Evolutionary conservation across 306 rosid species (phyloP), one percentile per base, ranked within the genome.

Genomic region (Quercus variabilis): DNA sequence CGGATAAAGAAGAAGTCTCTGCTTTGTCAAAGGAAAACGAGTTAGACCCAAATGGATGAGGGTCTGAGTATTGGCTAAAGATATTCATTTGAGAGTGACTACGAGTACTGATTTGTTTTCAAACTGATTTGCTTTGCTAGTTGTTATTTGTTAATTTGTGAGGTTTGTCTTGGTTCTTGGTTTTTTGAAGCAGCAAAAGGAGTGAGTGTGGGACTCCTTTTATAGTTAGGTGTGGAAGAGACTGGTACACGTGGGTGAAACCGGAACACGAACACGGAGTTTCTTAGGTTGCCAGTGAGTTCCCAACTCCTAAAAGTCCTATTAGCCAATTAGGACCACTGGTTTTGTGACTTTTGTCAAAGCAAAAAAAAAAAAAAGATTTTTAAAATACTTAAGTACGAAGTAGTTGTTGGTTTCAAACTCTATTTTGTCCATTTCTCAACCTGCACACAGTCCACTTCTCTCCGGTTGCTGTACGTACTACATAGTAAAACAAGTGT

Each of bases 71-170:
- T 20, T 43, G 81, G 6, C 18, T 1, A 43, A 81, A 76, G 5
- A 7, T 26, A 12, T 79, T 72, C 91, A 89, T 81, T 18, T 30
- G 18, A 56, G 26, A 18, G 49, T 31, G 26, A 13, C 54, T 49
- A 13, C 14, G 5, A 13, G 43, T 2, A 8, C 1, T 4, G 8
- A 12, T 12, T 17, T 30, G 23, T 9, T 10, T 12, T 13, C 67
- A 25, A 60, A 63, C 41, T 31, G 51, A 2, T 51, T 46, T 26
- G 15, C 54, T 46, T 46, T 46, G 54, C 46, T 41, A 8, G 11
- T 41, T 41, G 52, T 21, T 35, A 6, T 6, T 35, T 35, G 54
- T 0, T 25, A 30, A n/a, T 63, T 60, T 35, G 41, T 74, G 68
- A 74, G 75, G 58, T 5, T 49, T 49, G 54, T 10, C 17, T 12